A percentile compares a stretch with the other conserved stretches of the same genome.
phyloP scores from a whole-genome alignment of 495 filamentous ascomycete genomes.

The Penicillium silybi region DNA sequence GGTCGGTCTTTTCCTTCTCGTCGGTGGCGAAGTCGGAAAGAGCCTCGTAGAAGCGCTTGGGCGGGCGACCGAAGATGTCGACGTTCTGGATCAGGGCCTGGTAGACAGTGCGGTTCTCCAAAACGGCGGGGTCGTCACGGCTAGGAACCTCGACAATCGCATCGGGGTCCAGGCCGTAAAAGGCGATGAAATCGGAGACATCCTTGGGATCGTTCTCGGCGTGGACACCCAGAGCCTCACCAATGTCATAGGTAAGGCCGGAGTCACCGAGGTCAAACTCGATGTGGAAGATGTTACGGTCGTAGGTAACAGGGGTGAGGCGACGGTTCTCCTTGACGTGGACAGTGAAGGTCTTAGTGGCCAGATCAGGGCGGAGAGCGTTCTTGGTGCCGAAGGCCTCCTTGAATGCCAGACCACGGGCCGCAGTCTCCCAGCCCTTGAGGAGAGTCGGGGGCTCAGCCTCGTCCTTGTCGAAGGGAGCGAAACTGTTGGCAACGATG shows the following conservation, averaged over 20 bases:
- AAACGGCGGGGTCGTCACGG: constrained; percentile 68
- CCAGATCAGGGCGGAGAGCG: constrained; percentile 76
- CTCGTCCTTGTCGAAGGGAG: constrained; percentile 73
- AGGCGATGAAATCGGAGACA: constrained; percentile 80
- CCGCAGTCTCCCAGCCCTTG: constrained; percentile 72
- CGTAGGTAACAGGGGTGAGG: constrained; percentile 82
- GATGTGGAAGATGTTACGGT: constrained; percentile 99
- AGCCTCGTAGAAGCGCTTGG: constrained; percentile 94
- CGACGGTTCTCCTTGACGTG: constrained; percentile 93
- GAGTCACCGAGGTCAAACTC: constrained; percentile 93
- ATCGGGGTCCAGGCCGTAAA: constrained; percentile 77
- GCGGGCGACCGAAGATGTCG: constrained; percentile 94
- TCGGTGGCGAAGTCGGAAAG: constrained; percentile 83
- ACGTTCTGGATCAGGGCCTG: constrained; percentile 91
- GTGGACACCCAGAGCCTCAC: constrained; percentile 96
- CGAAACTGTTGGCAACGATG: constrained; percentile 75
- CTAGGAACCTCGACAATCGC: constrained; percentile 87
- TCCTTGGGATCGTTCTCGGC: constrained; percentile 81
- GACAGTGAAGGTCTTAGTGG: constrained; percentile 80
- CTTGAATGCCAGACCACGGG: constrained; percentile 87
- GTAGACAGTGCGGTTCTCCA: constrained; percentile 90
- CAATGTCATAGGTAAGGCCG: constrained; percentile 91
- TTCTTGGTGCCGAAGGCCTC: constrained; percentile 79
- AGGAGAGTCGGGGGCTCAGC: constrained; percentile 61
- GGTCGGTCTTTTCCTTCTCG: constrained; percentile 72